Conservation (phyloP, 2,329 filamentous ascomycete genomes). For the Ophiostoma piceae region DNA sequence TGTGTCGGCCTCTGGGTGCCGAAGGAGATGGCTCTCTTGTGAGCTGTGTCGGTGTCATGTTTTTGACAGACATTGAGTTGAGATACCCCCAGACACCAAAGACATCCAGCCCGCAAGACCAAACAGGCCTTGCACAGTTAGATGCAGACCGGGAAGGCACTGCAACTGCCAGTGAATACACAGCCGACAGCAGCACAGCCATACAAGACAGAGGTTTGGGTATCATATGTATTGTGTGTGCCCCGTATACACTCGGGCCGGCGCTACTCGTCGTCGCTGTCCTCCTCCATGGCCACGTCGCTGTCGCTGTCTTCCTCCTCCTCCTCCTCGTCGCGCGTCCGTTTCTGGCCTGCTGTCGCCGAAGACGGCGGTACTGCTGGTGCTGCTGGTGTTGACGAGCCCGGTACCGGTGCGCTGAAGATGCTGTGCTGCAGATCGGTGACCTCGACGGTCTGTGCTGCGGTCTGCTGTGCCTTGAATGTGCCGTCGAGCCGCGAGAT, state of each 20-base stretch:
- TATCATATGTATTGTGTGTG: slow-evolving; percentile 17
- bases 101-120: neutral
- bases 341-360: slow-evolving; percentile 56
- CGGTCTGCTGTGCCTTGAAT: slow-evolving; percentile 65
- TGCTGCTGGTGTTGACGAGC: slow-evolving; percentile 42
- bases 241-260: neutral
- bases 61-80: neutral
- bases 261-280: slow-evolving; percentile 62
- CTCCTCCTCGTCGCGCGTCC: slow-evolving; percentile 63
- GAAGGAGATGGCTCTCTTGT: slow-evolving; percentile 55
- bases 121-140: neutral
- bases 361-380: slow-evolving; percentile 11
- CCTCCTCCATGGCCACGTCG: slow-evolving; percentile 63
- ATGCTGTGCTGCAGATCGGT: slow-evolving; percentile 75
- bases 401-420: slow-evolving; percentile 62
- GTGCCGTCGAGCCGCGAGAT: slow-evolving; percentile 89
- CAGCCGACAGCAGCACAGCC: neutral
- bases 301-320: slow-evolving; percentile 59
- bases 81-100: neutral
- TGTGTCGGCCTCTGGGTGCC: slow-evolving; percentile 76
- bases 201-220: slow-evolving; percentile 2
- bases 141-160: neutral
- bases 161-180: neutral
- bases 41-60: slow-evolving; percentile 20
- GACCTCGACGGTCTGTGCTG: slow-evolving; percentile 53